Evolutionary conservation across 2,329 filamentous ascomycete genomes (phyloP).

Genomic region (Tolypocladium album): DNA sequence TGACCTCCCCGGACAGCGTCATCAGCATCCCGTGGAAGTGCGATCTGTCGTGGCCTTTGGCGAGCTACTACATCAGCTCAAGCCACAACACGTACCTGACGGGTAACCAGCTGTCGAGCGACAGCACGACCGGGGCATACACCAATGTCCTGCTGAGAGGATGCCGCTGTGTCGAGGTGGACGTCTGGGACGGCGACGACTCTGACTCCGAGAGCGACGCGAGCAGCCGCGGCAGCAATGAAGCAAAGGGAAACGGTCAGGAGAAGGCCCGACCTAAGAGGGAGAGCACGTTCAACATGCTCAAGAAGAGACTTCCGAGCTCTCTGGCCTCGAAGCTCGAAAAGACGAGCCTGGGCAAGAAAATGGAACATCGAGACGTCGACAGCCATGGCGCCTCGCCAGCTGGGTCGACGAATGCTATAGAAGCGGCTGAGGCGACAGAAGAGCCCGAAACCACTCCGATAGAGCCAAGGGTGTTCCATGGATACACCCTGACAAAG

Average conservation of each 20-base stretch:
- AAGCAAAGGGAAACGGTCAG: conserved; percentile 26
- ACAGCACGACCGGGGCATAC: conserved; percentile 81
- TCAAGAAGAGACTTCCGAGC: conserved; percentile 45
- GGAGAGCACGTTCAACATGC: conserved; percentile 51
- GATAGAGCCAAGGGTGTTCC: conserved; percentile 67
- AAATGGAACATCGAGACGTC: conserved; percentile 20
- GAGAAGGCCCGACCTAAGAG: conserved; percentile 35
- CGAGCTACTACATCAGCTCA: conserved; percentile 88
- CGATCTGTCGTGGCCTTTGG: conserved; percentile 65
- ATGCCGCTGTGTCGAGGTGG: conserved; percentile 86
- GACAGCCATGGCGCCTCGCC: conserved; percentile 1
- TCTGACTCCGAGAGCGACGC: conserved; percentile 55
- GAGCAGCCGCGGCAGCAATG: conserved; percentile 39
- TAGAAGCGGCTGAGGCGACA: conserved; percentile 3
- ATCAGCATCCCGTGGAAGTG: conserved; percentile 28
- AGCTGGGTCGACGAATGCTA: not conserved
- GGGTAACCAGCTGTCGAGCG: conserved; percentile 77
- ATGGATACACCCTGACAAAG: conserved; percentile 85
- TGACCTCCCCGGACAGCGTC: conserved; percentile 38
- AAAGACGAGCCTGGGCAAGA: conserved; percentile 36
- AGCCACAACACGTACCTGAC: conserved; percentile 93
- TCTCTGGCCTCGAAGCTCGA: conserved; percentile 34
- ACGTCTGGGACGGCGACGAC: conserved; percentile 87
- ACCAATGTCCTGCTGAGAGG: conserved; percentile 73
- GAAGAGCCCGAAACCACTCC: conserved; percentile 17